Evolutionary conservation across 1,284 basidiomycete genomes (phyloP), one percentile per base, ranked within the genome.

Genomic region (Apiotrichum domesticum): DNA sequence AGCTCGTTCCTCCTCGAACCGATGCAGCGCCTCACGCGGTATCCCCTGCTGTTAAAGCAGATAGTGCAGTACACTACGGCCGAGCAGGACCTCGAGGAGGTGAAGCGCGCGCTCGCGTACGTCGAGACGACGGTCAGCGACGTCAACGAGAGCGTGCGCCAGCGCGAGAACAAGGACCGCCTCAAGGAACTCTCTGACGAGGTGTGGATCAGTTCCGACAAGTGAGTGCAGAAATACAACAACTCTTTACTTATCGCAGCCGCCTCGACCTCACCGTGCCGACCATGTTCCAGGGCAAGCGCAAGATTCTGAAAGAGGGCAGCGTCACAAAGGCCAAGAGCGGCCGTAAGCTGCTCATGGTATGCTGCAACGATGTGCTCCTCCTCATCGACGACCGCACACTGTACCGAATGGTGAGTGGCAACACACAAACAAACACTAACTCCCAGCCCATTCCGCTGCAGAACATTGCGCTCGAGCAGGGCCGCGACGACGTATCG

Each of bases 1-100:
- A 90, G 90, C 1, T 90, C 88, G 64, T 97, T 93, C 75, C 76
- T 98, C 39, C 83, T 98, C 6, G 86, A 86, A 15, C 94, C 94
- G 0, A 97, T 97, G 93, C 94, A 97, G 84, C 85, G 93, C 11
- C 85, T 96, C 53, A 95, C 93, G 1, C 81, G 90, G 57, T 97
- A 96, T 71, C 93, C 93, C 0, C 80, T 97, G 0, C 80, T 97
- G 35, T 85, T 96, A 62, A 84, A 85, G 55, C 68, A 90, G 84
- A 89, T 97, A 60, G 75, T 90, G 13, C 81, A 86, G 39, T 90
- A 93, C 69, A 92, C 90, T 1, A 83, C 86, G 32, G 70, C 76
- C 0, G 82, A 82, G 52, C 63, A 71, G 39, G 70, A 93, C 65
- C 79, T 81, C 40, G 71, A 72, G 13, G 71, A 71, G 0, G 82